These are phyloP conservation scores for Datura wrightii DNA, from an alignment of 257 asterid genomes.

Conservation along the genomic window DNA sequence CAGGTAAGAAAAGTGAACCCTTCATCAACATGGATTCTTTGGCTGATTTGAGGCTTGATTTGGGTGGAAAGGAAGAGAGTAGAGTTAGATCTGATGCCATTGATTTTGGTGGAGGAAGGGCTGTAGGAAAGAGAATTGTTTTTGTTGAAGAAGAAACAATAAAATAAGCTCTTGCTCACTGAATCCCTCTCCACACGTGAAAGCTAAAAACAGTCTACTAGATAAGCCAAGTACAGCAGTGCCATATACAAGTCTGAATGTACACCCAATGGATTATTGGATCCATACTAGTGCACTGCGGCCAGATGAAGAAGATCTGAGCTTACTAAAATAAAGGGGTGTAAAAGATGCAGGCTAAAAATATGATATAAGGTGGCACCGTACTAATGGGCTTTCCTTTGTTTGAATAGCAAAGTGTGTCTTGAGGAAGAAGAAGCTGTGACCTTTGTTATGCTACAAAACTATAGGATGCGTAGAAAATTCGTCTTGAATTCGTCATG, in stretches of 20 bases:
- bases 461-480: background rate
- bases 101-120: background rate
- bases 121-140: background rate
- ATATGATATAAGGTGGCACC: background rate
- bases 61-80: background rate
- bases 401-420: constrained; percentile 9
- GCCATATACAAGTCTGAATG: background rate
- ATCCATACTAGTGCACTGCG: background rate
- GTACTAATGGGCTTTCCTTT: background rate
- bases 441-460: background rate
- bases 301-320: background rate
- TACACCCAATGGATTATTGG: background rate
- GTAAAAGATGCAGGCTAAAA: constrained; percentile 1
- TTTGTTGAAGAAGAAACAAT: background rate
- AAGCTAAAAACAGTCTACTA: background rate
- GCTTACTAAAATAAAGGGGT: background rate
- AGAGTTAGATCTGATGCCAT: background rate
- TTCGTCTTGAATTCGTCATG: background rate
- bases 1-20: background rate
- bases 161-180: background rate
- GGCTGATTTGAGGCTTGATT: constrained; percentile 16
- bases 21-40: background rate
- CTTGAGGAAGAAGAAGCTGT: background rate
- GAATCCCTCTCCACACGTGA: background rate
- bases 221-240: background rate